Base-by-base conservation (phyloP, 768 basidiomycete species). In the Amanita inopinata region DNA sequence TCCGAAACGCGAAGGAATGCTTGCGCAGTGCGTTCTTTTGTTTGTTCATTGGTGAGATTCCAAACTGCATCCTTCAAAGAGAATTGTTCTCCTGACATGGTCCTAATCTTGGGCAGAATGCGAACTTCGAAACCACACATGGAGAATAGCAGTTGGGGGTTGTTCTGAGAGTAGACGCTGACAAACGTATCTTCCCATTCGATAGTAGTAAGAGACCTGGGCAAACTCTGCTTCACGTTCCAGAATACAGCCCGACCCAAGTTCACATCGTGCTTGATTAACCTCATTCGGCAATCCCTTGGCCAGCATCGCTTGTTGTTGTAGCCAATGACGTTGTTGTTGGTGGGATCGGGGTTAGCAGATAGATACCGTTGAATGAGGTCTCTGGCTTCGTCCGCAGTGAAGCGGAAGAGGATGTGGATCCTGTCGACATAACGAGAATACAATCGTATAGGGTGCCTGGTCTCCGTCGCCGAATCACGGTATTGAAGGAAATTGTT, bases 231-330 rank as follows among this genome's bases (percentile, higher is more conserved):
- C 66, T 97, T 96, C 61, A 98, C 89, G 56, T 99, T 98, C 96
- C 94, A 99, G 66, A 96, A 98, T 6, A 97, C 96, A 2, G 96
- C 96, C 48, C 96, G 78, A 15, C 94, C 96, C 33, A 99, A 71
- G 62, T 99, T 98, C 63, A 98, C 96, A 58, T 99, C 96, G 61
- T 99, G 96, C 64, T 99, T 99, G 71, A 96, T 94, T 45, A 99
- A 73, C 24, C 96, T 73, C 96, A 99, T 99, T 46, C 96, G 83
- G 61, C 96, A 99, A 63, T 99, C 96, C 51, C 93, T 77, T 27
- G 96, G 96, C 96, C 96, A 99, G 66, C 96, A 98, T 38, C 91
- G 83, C 63, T 94, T 96, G 71, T 97, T 98, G 68, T 97, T 97
- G 64, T 97, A 99, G 0, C 94, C 96, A 49, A 97, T 94, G 49